Base-by-base conservation (phyloP, 1,284 basidiomycete species). In the Neotropicomus parvogracilis region DNA sequence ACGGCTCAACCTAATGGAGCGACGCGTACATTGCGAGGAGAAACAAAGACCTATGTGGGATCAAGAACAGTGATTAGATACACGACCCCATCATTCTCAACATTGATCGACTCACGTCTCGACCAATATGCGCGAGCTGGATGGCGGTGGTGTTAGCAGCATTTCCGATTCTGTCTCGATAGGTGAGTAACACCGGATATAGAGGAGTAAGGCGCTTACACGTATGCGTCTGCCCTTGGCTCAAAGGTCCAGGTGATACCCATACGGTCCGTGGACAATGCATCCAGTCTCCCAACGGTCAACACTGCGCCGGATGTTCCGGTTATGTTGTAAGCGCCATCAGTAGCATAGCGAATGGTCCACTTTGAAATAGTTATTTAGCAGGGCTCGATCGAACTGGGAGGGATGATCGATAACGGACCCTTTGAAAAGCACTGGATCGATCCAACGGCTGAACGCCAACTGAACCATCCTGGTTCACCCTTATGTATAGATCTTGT, bases 31-130 rank as follows among this genome's bases (percentile, higher is more conserved):
- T 43, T 13, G 32, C 41, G 33, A 19, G 17, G 32, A 13, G 27
- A 10, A 35, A 97, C 93, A 46, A 92, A 93, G 29, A 97, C 91
- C 92, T 94, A 54, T 2, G 1, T 17, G 31, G 28, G n/a, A 32
- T 24, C 4, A 13, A 39, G 7, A 37, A 40, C 6, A 11, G 11
- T 6, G 27, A 14, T 44, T 11, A 44, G 29, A 24, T 24, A 24
- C 8, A 24, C 8, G 24, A 24, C 4, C 8, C 24, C 24, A 24
- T 5, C 5, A 5, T 24, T 5, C 24, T 24, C 24, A 24, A 24
- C 24, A 8, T 24, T 8, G 24, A 17, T 10, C 19, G 4, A 13
- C 46, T 26, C 26, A 48, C 46, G 3, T 17, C 19, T 16, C 6
- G 35, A 4, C 19, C 12, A 27, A 26, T 6, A 16, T 13, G 27